Percentiles rank a stretch among this genome's conserved stretches.
Evolutionary conservation across 2,329 filamentous ascomycete genomes (phyloP).

Genomic region (Periconia sp.): DNA sequence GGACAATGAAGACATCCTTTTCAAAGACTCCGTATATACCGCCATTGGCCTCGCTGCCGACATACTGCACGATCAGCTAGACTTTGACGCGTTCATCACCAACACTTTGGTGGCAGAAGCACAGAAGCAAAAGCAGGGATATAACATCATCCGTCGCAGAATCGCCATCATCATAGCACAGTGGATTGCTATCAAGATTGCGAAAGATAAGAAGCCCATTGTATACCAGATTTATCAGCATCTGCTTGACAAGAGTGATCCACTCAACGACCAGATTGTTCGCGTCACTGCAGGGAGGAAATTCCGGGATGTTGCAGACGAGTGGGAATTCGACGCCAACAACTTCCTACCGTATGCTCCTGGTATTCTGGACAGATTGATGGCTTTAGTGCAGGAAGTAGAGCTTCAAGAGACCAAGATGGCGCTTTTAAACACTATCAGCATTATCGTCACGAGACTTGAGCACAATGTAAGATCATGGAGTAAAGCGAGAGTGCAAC

Average conservation of each 20-base stretch:
- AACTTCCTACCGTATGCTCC: constrained; percentile 79
- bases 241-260: constrained; percentile 77
- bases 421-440: constrained; percentile 84
- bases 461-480: constrained; percentile 67
- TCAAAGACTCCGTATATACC: constrained; percentile 94
- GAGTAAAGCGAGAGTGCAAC: neutral
- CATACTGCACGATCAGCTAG: constrained; percentile 73
- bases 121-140: constrained; percentile 69
- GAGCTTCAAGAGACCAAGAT: constrained; percentile 88
- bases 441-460: constrained; percentile 79
- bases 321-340: constrained; percentile 79
- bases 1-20: constrained; percentile 72
- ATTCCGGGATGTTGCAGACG: constrained; percentile 79
- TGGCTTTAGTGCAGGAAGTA: constrained; percentile 79
- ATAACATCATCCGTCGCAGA: constrained; percentile 83
- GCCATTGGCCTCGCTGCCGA: constrained; percentile 86
- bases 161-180: constrained; percentile 88
- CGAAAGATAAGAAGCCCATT: constrained; percentile 69
- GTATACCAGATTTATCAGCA: constrained; percentile 91
- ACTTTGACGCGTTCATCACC: constrained; percentile 82
- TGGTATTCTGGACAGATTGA: constrained; percentile 73
- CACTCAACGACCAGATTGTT: constrained; percentile 88
- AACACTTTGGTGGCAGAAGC: constrained; percentile 80
- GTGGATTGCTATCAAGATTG: constrained; percentile 83
- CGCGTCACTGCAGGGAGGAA: constrained; percentile 88